Evolutionary conservation across 139 green algal genomes (phyloP).

Genomic region (Asterochloris erici): DNA sequence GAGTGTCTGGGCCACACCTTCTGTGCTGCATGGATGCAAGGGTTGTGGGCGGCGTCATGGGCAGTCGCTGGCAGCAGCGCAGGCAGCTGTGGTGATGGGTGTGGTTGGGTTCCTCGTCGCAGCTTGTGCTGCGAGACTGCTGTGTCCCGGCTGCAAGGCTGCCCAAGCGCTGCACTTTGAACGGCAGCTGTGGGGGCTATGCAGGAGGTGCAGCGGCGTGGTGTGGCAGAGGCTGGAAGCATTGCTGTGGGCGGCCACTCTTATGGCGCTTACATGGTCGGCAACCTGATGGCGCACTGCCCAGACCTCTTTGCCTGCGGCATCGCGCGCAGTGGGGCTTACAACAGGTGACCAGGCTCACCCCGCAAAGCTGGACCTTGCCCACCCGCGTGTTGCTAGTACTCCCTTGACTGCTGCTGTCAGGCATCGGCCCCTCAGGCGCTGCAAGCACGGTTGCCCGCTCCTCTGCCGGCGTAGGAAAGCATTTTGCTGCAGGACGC

Average conservation of each 20-base stretch:
- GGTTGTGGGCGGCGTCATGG: no score
- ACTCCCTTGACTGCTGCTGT: background rate
- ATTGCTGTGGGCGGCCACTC: conserved; percentile 91
- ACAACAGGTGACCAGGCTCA: conserved; percentile 62
- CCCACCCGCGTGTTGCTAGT: background rate
- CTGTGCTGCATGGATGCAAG: no score
- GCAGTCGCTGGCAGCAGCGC: no score
- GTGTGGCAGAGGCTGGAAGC: conserved; percentile 68
- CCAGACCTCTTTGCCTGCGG: conserved; percentile 89
- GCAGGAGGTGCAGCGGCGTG: conserved; percentile 66
- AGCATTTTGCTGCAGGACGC: conserved; percentile 46
- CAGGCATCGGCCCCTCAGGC: background rate
- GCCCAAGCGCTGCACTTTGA: no score
- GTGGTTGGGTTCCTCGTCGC: no score
- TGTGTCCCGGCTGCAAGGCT: no score
- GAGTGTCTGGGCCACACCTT: no score
- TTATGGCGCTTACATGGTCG: conserved; percentile 91
- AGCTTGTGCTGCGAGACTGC: no score
- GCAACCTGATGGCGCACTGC: conserved; percentile 83
- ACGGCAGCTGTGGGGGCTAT: conserved; percentile 15
- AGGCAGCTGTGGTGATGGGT: no score
- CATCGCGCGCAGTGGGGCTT: conserved; percentile 79
- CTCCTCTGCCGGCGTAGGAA: no score
- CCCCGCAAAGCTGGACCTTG: background rate
- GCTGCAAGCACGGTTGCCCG: background rate